Percentiles rank a stretch among this genome's conserved stretches.
Conservation (phyloP, 2,329 filamentous ascomycete species). For the Paecilomyces niveus region DNA sequence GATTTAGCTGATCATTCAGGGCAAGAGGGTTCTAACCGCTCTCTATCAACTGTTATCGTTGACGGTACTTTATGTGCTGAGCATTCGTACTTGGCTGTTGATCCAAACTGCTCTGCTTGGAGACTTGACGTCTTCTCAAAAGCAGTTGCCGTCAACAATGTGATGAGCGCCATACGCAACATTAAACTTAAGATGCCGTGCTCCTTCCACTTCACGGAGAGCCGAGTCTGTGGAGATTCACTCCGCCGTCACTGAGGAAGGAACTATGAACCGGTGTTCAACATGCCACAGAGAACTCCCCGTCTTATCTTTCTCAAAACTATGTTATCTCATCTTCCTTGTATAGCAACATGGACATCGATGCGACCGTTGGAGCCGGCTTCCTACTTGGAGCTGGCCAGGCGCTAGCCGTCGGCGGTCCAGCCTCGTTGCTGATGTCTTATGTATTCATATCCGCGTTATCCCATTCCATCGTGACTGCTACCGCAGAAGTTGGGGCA, state of each 20-base stretch:
- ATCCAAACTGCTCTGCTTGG: too few relatives aligned
- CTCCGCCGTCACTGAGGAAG: not conserved
- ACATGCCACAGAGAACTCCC: not conserved
- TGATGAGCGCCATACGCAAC: not conserved
- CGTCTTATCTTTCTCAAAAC: not conserved
- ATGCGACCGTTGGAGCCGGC: slow-evolving; percentile 51
- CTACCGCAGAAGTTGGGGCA: slow-evolving; percentile 34
- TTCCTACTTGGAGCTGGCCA: slow-evolving; percentile 49
- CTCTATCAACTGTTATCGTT: too few relatives aligned
- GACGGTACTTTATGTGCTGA: too few relatives aligned
- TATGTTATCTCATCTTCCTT: not conserved
- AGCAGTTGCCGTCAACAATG: not conserved
- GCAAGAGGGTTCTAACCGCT: too few relatives aligned
- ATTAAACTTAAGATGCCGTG: not conserved
- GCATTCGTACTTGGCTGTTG: too few relatives aligned
- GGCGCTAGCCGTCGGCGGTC: slow-evolving; percentile 46
- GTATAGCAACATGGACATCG: slow-evolving; percentile 43
- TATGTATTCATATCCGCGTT: slow-evolving; percentile 44
- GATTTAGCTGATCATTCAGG: too few relatives aligned
- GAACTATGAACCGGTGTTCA: not conserved
- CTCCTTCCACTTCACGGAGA: not conserved
- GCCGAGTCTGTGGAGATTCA: not conserved
- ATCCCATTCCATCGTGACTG: slow-evolving; percentile 43
- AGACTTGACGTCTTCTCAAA: not conserved
- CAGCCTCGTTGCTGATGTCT: slow-evolving; percentile 46